These are phyloP conservation scores for Oryza meridionalis DNA, from an alignment of 176 grass and related monocot species.

Conservation along the genomic window DNA sequence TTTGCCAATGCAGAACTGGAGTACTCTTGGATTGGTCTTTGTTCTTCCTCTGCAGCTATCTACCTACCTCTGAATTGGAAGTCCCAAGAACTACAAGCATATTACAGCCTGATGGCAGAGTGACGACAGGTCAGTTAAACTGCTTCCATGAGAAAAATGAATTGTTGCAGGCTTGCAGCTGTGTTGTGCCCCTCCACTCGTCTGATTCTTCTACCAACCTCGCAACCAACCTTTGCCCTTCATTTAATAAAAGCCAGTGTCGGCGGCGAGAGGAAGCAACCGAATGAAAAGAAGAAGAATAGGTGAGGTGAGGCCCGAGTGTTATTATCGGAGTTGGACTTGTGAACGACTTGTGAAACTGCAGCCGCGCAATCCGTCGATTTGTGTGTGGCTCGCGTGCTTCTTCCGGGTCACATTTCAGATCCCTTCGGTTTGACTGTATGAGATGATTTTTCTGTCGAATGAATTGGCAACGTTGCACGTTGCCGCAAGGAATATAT, in stretches of 20 bases:
- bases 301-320: background rate
- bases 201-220: constrained; percentile 49
- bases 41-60: background rate
- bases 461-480: background rate
- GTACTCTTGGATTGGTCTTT: background rate
- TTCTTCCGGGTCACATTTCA: background rate
- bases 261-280: constrained; percentile 60
- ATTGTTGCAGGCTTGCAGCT: background rate
- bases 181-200: constrained; percentile 28
- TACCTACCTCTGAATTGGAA: background rate
- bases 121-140: background rate
- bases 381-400: background rate
- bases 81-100: background rate
- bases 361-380: constrained; percentile 4
- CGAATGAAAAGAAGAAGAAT: background rate
- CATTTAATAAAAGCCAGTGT: constrained; percentile 46
- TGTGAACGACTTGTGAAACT: constrained; percentile 30
- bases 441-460: background rate
- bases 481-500: background rate
- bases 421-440: background rate
- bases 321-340: constrained; percentile 43
- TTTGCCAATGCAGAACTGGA: background rate
- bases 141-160: constrained; percentile 25
- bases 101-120: constrained; percentile 22
- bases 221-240: constrained; percentile 21